Percentiles rank a stretch among this genome's conserved stretches.
phyloP scores from a whole-genome alignment of 75 land plant genomes.

The Cupressus sempervirens region DNA sequence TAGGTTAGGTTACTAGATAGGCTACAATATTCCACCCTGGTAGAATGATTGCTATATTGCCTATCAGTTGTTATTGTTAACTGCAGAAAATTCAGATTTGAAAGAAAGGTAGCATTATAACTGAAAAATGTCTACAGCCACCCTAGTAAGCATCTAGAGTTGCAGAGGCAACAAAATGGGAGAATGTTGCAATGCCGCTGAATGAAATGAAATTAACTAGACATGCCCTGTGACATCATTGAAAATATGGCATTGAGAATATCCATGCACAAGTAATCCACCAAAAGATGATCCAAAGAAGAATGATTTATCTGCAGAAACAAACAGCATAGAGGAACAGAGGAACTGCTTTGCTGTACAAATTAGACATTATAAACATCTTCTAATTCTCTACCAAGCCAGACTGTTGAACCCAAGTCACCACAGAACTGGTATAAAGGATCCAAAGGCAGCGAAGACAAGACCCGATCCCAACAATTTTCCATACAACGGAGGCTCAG shows the following conservation, averaged over 20 bases:
- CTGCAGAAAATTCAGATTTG: too few relatives aligned
- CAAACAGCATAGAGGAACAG: neutral
- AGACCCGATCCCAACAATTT: neutral
- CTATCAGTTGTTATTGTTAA: neutral
- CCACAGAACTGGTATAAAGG: slow-evolving; percentile 2
- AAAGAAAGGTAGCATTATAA: neutral
- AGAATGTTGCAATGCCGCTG: neutral
- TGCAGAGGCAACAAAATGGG: neutral
- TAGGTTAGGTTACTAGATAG: neutral
- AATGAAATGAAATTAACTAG: neutral
- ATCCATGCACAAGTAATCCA: neutral
- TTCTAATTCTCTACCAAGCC: neutral
- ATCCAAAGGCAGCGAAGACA: neutral
- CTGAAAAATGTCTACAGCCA: neutral
- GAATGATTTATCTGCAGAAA: neutral
- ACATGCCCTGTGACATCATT: neutral
- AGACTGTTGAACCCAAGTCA: neutral
- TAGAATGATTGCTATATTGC: neutral
- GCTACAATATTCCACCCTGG: neutral
- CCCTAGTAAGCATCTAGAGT: neutral
- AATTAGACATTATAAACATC: neutral
- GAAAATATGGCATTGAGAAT: neutral
- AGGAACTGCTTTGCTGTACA: neutral
- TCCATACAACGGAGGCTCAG: neutral
- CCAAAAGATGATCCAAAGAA: neutral